Base-by-base conservation (phyloP, 2,329 filamentous ascomycete genomes). In the Lachnellula cervina region DNA sequence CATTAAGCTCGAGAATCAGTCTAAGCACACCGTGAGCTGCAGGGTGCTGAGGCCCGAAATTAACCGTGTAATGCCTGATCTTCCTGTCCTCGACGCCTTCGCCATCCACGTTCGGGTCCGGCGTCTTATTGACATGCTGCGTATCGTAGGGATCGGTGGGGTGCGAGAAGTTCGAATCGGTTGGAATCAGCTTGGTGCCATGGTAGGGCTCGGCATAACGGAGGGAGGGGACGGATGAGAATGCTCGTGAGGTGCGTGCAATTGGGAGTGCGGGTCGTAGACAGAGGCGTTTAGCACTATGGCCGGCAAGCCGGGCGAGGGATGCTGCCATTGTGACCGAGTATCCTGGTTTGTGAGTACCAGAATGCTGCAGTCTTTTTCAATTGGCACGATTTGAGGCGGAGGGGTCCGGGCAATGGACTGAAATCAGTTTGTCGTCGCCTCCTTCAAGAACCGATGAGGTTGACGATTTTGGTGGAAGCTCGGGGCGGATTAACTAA, bases 31-130 rank as follows among this genome's bases (percentile, higher is more conserved):
- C 94, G 83, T 99, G 94, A 68, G 94, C 95, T 63, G 94, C 94
- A 40, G 94, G 94, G 80, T 99, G 94, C 81, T 99, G 94, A 62
- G 94, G 94, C 55, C 94, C 94, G 69, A 99, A 99, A 81, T 99
- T 99, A 79, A 99, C 93, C 6, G 94, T 99, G 78, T 99, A 99
- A 77, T 99, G 94, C 65, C 94, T 86, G 72, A 99, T 88, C 82
- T 97, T 97, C 74, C 93, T 87, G 75, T 77, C 75, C 66, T 80
- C 75, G 62, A 74, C 71, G 55, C 73, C 71, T 47, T 73, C 68
- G 51, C 70, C 66, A 62, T 78, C 76, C 52, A 74, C 66, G 65
- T 73, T 69, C 63, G 74, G 63, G 43, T 78, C 66, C 65, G 66
- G 62, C 14, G 59, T 61, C 19, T 62, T 42, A 49, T 68, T 65